phyloP scores from a whole-genome alignment of 805 yeast genomes.

The Candida tibetensis region DNA sequence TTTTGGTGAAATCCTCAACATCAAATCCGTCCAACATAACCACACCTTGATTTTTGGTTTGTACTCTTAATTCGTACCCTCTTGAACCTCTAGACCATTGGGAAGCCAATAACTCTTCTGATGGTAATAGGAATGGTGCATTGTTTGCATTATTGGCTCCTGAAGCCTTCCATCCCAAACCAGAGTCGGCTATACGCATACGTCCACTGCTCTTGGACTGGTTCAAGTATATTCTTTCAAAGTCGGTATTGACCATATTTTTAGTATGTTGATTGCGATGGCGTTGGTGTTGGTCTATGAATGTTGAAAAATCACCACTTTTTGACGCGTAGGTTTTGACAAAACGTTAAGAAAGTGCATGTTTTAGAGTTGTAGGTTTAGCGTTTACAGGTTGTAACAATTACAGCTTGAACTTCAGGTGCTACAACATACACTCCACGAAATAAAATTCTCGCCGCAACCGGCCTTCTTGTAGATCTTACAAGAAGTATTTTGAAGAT shows the following conservation, averaged over 20 bases:
- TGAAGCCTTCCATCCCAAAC: slow-evolving; percentile 92
- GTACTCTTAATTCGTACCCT: slow-evolving; percentile 85
- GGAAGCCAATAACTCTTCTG: slow-evolving; percentile 74
- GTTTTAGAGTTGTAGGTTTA: too few species aligned
- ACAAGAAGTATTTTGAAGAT: too few species aligned
- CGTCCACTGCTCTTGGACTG: slow-evolving; percentile 83
- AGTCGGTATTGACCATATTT: slow-evolving; percentile 59
- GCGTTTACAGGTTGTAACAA: too few species aligned
- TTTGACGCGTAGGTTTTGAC: not conserved
- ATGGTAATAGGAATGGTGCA: slow-evolving; percentile 84
- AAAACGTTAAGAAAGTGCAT: too few species aligned
- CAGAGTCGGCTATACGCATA: slow-evolving; percentile 93
- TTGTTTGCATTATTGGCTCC: slow-evolving; percentile 42
- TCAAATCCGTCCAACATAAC: slow-evolving; percentile 91
- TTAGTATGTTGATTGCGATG: slow-evolving; percentile 3
- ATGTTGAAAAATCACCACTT: not conserved
- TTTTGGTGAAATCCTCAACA: slow-evolving; percentile 70
- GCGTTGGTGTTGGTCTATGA: not conserved
- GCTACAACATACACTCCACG: too few species aligned
- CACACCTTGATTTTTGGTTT: slow-evolving; percentile 84
- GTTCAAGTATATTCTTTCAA: slow-evolving; percentile 86
- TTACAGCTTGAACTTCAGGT: too few species aligned
- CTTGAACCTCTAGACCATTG: slow-evolving; percentile 93
- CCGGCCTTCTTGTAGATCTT: too few species aligned
- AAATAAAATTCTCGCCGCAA: too few species aligned